These are phyloP conservation scores for Alternaria novae-zelandiae DNA, from an alignment of 2,329 filamentous ascomycete species.

Conservation along the genomic window DNA sequence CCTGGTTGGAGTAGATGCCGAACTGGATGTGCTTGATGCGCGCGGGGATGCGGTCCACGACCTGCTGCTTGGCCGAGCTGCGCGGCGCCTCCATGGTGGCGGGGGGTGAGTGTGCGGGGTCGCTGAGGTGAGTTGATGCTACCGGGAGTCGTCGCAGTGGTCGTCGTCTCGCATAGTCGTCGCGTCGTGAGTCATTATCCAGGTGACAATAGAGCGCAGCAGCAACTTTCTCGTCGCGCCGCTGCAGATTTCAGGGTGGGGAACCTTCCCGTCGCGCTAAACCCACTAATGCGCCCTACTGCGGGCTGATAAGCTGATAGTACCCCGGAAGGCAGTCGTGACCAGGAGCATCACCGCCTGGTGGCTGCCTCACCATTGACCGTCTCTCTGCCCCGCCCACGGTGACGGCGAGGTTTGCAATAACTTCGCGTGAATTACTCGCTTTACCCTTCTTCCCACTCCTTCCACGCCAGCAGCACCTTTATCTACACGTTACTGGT, in stretches of 20 bases:
- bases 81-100: conserved; percentile 31
- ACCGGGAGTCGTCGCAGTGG: conserved; percentile 11
- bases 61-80: conserved; percentile 75
- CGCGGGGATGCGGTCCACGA: conserved; percentile 86
- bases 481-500: neutral
- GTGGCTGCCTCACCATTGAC: neutral
- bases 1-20: conserved; percentile 89
- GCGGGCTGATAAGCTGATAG: conserved; percentile 32
- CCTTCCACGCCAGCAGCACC: neutral
- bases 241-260: conserved; percentile 32
- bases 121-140: neutral
- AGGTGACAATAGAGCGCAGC: conserved; percentile 3
- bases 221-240: conserved; percentile 21
- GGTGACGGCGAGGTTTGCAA: neutral
- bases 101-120: neutral
- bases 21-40: conserved; percentile 94
- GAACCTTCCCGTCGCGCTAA: conserved; percentile 7
- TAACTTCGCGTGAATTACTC: neutral
- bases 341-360: conserved; percentile 10
- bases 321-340: conserved; percentile 19
- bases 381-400: conserved; percentile 13
- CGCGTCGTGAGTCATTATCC: conserved; percentile 29
- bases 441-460: neutral
- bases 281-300: conserved; percentile 15
- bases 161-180: conserved; percentile 24